A percentile compares a stretch with the other conserved stretches of the same genome.
Evolutionary conservation across 345 rosid genomes (phyloP).

Genomic region (Hirschfeldia incana): DNA sequence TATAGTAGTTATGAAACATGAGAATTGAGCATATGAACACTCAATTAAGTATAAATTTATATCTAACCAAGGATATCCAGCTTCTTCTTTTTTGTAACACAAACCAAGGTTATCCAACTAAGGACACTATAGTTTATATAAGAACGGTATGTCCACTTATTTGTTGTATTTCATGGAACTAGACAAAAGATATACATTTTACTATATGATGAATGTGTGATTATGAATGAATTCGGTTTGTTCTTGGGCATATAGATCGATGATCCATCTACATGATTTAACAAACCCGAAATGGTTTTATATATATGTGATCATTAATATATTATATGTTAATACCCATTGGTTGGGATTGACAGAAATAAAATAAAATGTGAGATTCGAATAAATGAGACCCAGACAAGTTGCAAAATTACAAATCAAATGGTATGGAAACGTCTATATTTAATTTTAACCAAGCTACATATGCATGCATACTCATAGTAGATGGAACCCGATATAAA

Average conservation of each 20-base stretch:
- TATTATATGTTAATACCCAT: background rate
- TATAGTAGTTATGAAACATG: background rate
- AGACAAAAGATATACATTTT: background rate
- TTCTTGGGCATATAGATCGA: background rate
- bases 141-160: background rate
- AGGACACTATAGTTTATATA: background rate
- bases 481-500: background rate
- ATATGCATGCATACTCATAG: background rate
- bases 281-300: background rate
- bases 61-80: background rate
- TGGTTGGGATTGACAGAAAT: background rate
- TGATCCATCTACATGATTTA: background rate
- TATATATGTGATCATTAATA: background rate
- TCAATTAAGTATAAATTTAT: background rate
- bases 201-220: background rate
- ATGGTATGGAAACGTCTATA: background rate
- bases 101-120: background rate
- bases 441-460: background rate
- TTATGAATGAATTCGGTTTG: background rate
- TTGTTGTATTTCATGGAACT: background rate
- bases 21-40: background rate
- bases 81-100: too few relatives aligned
- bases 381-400: background rate
- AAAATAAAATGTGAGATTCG: background rate
- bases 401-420: constrained; percentile 17